Percentiles rank a stretch among this genome's conserved stretches.
These are phyloP conservation scores for Colletotrichum zoysiae DNA, from an alignment of 2,329 filamentous ascomycete species.

Conservation along the genomic window DNA sequence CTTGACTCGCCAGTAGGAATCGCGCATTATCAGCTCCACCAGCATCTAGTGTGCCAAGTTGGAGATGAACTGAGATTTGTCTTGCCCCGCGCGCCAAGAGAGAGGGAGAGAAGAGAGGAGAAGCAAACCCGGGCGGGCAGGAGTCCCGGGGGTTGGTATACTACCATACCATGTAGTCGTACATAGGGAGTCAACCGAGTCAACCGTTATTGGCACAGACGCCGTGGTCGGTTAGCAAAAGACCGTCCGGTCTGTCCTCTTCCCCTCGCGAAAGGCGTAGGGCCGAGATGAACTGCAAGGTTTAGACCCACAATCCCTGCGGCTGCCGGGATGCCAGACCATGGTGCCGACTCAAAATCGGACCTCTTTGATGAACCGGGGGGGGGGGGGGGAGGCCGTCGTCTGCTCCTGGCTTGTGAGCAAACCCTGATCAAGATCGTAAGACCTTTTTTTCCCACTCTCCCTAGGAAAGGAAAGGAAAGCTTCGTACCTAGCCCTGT, in stretches of 20 bases:
- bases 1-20: slow-evolving; percentile 22
- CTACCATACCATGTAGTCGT: background rate
- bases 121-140: background rate
- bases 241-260: slow-evolving; percentile 18
- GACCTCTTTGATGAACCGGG: slow-evolving; percentile 12
- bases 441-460: background rate
- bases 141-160: background rate
- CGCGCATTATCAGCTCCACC: background rate
- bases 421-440: background rate
- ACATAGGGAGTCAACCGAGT: background rate
- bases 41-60: background rate
- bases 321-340: slow-evolving; percentile 10
- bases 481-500: too few relatives aligned
- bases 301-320: slow-evolving; percentile 6
- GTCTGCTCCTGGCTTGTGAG: slow-evolving; percentile 5
- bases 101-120: background rate
- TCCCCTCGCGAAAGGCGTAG: slow-evolving; percentile 16
- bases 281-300: slow-evolving; percentile 29
- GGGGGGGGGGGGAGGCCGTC: background rate
- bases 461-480: background rate
- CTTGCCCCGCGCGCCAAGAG: background rate
- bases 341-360: slow-evolving; percentile 26
- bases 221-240: background rate
- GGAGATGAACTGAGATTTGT: background rate
- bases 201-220: slow-evolving; percentile 5